Base-by-base conservation (phyloP, 352 stramenopile genomes). In the Phytophthora ohioensis region DNA sequence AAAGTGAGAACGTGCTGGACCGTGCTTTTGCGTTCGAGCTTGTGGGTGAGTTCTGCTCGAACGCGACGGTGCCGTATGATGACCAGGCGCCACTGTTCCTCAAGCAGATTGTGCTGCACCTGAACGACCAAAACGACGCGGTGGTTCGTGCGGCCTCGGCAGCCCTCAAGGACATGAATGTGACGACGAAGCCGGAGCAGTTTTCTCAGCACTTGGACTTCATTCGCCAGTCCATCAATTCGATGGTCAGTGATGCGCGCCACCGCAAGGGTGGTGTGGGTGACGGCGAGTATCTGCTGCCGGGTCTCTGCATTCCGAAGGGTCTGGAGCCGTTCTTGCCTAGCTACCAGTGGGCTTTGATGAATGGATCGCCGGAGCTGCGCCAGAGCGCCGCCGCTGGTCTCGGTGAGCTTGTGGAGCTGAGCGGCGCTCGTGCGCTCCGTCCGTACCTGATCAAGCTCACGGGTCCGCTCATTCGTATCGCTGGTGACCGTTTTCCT, bases 371-470 rank as follows among this genome's bases (percentile, higher is more conserved):
- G 0, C 85, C 90, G 1, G 90, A 98, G 67, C 69, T 91, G 49
- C 89, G 92, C 2, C 93, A 98, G 68, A 94, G 84, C 39, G 96
- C 97, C 10, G 98, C 98, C 35, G 85, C 90, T 42, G 97, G 97
- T 57, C 87, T 99, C 31, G 98, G 97, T 30, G 97, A 99, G 82
- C 88, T 99, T 39, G 98, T 99, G 51, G 81, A 93, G 64, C 79
- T 99, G 35, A 98, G 98, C 56, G 91, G 80, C 35, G 60, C 73
- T 1, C 73, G 86, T 51, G 74, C 93, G 54, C 85, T 99, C 58
- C 98, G 98, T 58, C 96, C 97, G 54, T 97, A 99, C 75, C 84
- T 99, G 61, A 99, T 99, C 82, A 99, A 99, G 85, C 95, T 99
- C 72, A 92, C 98, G 59, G 93, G 93, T 42, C 91, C 93, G 45